Conservation (phyloP, 495 filamentous ascomycete genomes). For the Penicillium coprophilum region DNA sequence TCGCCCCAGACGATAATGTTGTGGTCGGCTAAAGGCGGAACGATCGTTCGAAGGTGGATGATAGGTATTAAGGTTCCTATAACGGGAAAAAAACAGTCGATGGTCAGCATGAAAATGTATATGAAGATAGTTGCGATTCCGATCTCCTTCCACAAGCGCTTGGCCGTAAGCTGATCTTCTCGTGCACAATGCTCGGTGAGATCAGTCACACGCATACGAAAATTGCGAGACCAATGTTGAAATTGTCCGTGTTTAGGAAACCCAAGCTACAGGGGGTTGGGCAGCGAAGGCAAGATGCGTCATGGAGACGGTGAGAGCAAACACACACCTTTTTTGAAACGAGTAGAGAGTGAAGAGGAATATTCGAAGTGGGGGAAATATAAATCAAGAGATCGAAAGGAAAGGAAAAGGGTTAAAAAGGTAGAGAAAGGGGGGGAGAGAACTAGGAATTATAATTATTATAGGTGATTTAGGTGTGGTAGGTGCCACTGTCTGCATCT, state of each 20-base stretch:
- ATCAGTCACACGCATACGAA: neutral
- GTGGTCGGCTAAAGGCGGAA: constrained; percentile 20
- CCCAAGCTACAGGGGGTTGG: constrained; percentile 1
- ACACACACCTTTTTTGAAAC: neutral
- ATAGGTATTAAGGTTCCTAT: neutral
- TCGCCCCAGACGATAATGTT: constrained; percentile 9
- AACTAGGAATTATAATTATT: constrained; percentile 7
- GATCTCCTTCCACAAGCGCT: neutral
- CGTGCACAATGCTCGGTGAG: neutral
- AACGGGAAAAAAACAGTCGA: neutral
- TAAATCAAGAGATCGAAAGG: constrained; percentile 1
- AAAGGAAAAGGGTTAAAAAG: constrained; percentile 15
- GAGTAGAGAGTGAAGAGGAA: too few relatives aligned
- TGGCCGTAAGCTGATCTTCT: neutral
- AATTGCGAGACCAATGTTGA: neutral
- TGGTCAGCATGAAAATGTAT: neutral
- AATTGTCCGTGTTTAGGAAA: neutral
- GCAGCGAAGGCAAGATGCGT: constrained; percentile 6
- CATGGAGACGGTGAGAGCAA: constrained; percentile 3
- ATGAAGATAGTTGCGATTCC: constrained; percentile 1
- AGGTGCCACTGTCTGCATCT: constrained; percentile 27
- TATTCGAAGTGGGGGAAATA: constrained; percentile 8
- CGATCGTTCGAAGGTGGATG: constrained; percentile 11
- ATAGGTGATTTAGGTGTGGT: constrained; percentile 30
- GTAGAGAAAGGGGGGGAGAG: constrained; percentile 15